Conservation (phyloP, 371 early-diverging fungal species). For the Syncephalis plumigaleata region DNA sequence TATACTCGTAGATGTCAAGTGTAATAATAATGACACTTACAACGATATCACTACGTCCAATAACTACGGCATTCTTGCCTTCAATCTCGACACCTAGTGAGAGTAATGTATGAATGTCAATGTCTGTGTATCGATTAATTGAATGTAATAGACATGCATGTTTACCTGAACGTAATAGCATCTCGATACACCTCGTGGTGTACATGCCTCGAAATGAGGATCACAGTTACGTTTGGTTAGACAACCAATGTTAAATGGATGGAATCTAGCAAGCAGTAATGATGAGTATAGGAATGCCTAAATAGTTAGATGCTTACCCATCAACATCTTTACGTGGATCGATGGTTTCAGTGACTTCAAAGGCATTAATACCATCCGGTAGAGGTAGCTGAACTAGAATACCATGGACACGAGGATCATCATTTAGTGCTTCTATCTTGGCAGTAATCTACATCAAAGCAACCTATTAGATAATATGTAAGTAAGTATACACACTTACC, state of each 20-base stretch:
- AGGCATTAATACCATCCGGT: slow-evolving; percentile 64
- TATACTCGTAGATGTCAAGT: no score
- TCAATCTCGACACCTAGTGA: slow-evolving; percentile 33
- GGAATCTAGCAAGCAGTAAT: slow-evolving; percentile 31
- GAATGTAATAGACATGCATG: slow-evolving; percentile 2
- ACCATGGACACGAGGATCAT: slow-evolving; percentile 64
- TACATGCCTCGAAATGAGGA: slow-evolving; percentile 82
- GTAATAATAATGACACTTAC: no score
- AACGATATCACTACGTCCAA: slow-evolving; percentile 90
- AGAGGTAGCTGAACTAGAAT: slow-evolving; percentile 91
- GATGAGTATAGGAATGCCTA: background rate
- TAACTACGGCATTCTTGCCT: slow-evolving; percentile 75
- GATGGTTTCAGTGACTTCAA: slow-evolving; percentile 64
- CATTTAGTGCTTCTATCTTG: slow-evolving; percentile 45
- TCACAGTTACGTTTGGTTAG: slow-evolving; percentile 57
- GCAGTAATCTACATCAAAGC: slow-evolving; percentile 19
- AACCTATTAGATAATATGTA: slow-evolving; percentile 3
- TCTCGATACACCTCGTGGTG: slow-evolving; percentile 82
- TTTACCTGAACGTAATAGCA: slow-evolving; percentile 39
- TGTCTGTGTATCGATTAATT: background rate
- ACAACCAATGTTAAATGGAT: slow-evolving; percentile 76
- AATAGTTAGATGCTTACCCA: slow-evolving; percentile 48
- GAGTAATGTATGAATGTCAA: background rate
- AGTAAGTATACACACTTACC: slow-evolving; percentile 7
- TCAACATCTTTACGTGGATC: slow-evolving; percentile 84